Percentiles rank a stretch among this genome's conserved stretches.
These are phyloP conservation scores for Phylloporus rhodoxanthus DNA, from an alignment of 768 basidiomycete species.

Conservation along the genomic window DNA sequence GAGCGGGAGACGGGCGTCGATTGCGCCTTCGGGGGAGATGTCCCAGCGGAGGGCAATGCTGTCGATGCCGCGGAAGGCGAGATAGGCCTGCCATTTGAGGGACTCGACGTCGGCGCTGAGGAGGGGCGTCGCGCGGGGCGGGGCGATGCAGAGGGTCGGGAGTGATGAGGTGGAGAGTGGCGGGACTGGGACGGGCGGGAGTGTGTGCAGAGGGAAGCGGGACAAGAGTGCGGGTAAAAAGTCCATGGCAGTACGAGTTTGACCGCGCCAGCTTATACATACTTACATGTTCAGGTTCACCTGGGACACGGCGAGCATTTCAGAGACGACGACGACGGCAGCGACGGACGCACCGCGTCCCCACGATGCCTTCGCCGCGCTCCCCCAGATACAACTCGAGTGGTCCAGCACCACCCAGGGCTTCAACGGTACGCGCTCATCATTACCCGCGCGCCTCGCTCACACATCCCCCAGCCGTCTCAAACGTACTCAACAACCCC, in stretches of 20 bases:
- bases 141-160: slow-evolving; percentile 63
- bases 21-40: slow-evolving; percentile 60
- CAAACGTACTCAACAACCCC: slow-evolving; percentile 89
- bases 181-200: slow-evolving; percentile 36
- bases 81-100: slow-evolving; percentile 84
- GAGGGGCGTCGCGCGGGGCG: slow-evolving; percentile 34
- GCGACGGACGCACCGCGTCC: slow-evolving; percentile 39
- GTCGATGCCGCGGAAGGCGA: slow-evolving; percentile 51
- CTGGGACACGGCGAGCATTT: slow-evolving; percentile 76
- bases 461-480: slow-evolving; percentile 61
- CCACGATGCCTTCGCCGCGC: slow-evolving; percentile 49
- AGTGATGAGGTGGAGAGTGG: slow-evolving; percentile 22
- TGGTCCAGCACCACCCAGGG: slow-evolving; percentile 83
- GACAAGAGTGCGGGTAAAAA: slow-evolving; percentile 41
- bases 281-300: slow-evolving; percentile 58
- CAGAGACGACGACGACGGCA: slow-evolving; percentile 56
- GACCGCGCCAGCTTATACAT: too few species aligned
- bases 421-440: slow-evolving; percentile 66
- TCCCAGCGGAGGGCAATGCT: slow-evolving; percentile 59
- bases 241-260: background rate
- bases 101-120: slow-evolving; percentile 80
- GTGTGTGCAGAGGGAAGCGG: slow-evolving; percentile 53
- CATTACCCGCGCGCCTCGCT: background rate
- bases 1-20: slow-evolving; percentile 65
- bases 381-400: slow-evolving; percentile 41